Evolutionary conservation across 495 filamentous ascomycete genomes (phyloP), one percentile per base, ranked within the genome.

Genomic region (Trichoderma asperelloides): DNA sequence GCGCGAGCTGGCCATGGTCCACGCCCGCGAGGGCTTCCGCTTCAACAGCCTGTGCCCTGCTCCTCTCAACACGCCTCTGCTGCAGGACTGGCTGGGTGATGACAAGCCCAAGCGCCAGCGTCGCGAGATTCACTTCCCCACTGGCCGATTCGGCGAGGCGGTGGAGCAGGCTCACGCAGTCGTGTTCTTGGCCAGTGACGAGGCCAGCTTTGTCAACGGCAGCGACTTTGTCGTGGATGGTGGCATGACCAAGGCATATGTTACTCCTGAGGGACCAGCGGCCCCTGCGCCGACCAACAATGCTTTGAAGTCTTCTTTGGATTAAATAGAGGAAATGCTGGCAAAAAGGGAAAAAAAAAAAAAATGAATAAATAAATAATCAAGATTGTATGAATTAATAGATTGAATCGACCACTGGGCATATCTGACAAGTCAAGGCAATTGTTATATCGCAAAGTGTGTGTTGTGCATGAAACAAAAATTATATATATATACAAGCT

Each of bases 131-230:
- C 95, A 98, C 71, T 97, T 98, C 82, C 95, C 95, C 2, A 86
- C 85, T 2, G 95, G 95, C n/a, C 84, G 95, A 16, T 98, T 98
- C 72, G 95, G 95, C 25, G 95, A 98, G 79, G 89, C 96, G 8
- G 85, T 98, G 69, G 95, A 98, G 78, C 93, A 96, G 79, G 95
- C 95, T 3, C 89, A 96, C 57, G 96, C 93, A 11, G 95, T 97
- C 1, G 70, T 98, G 21, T 98, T 97, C 78, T 79, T 98, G 64
- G 95, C 95, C 3, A 95, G 90, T 70, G 95, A 98, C 72, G 95
- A 98, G 76, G 89, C 89, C 73, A 90, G 91, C 78, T 98, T 97
- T 70, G 89, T 97, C 62, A 98, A 95, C 68, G 95, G 91, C 2
- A 78, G 84, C 63, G 95, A 98, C 70, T 96, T 98, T 79, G 87